These are phyloP conservation scores for Carex parvula DNA, from an alignment of 176 grass and related monocot genomes.

Conservation along the genomic window DNA sequence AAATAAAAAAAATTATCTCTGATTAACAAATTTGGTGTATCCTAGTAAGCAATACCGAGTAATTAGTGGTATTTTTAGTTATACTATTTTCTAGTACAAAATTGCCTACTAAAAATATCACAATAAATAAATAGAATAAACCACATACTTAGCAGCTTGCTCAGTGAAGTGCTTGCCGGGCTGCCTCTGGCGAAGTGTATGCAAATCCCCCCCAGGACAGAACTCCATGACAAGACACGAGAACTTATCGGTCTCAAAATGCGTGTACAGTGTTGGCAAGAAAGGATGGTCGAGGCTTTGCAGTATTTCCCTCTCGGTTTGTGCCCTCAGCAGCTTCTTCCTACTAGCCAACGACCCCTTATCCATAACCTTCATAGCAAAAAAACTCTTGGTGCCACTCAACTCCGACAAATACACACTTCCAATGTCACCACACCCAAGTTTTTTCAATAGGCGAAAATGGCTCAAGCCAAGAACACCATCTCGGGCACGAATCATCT, in stretches of 20 bases:
- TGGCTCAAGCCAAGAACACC: constrained; percentile 67
- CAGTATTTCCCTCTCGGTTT: constrained; percentile 80
- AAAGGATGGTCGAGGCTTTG: constrained; percentile 86
- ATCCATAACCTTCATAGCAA: constrained; percentile 97
- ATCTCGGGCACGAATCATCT: constrained; percentile 54
- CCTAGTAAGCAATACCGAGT: not conserved
- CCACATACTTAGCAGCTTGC: constrained; percentile 80
- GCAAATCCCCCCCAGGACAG: constrained; percentile 79
- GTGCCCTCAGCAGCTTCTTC: constrained; percentile 84
- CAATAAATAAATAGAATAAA: not conserved
- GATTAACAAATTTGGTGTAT: not conserved
- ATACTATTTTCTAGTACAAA: not conserved
- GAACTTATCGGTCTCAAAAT: constrained; percentile 91
- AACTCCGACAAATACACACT: constrained; percentile 84
- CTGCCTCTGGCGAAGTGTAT: constrained; percentile 80
- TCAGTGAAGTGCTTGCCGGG: constrained; percentile 85
- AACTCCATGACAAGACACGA: constrained; percentile 94
- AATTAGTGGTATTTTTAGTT: not conserved
- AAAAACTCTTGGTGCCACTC: constrained; percentile 70
- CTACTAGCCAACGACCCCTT: constrained; percentile 72
- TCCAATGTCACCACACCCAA: constrained; percentile 78
- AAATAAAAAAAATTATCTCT: not conserved
- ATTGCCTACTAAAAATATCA: not conserved
- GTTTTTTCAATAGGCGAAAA: constrained; percentile 71
- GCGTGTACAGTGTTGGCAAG: constrained; percentile 82